Evolutionary conservation across 176 grass and related monocot genomes (phyloP), one percentile per base, ranked within the genome.

Genomic region (Elymus sibiricus): DNA sequence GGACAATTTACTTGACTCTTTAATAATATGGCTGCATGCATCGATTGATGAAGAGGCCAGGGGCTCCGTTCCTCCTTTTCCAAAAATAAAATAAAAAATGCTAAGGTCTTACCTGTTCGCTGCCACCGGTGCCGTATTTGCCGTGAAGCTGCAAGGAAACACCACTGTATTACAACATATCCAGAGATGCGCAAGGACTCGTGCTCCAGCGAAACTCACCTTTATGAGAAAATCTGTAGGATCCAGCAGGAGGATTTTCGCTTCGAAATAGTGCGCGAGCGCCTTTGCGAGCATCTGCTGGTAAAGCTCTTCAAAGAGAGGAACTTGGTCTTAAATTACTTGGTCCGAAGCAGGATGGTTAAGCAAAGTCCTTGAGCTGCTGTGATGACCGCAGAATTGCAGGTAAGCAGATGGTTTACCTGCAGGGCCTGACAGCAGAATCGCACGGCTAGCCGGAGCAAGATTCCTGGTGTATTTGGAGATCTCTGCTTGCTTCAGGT

Each of bases 221-320:
- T 98, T 98, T 80, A 94, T 84, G 61, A 91, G 93, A 64, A 95
- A 98, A 90, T 94, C 92, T 31, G 88, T 95, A 84, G 90, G 90
- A 88, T 95, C 96, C 46, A 98, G 92, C 86, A 98, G 85, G 34
- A 98, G 81, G 39, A 95, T 85, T 79, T 95, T 98, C 1, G 96
- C 90, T 70, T 98, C 88, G 43, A 92, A 98, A 64, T 92, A 92
- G 79, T 98, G 91, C 5, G 96, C 93, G 29, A 98, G 92, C 22
- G 96, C 93, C 79, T 92, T 98, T 0, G 94, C 93, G 60, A 98
- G 96, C 93, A 95, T 94, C 85, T 98, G 96, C 88, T 98, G 93
- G 85, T 98, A 98, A 86, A 95, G 88, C 82, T 98, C 96, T 98
- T 91, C 82, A 90, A 90, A 82, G 69, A 74, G 24, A 80, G 40